Evolutionary conservation across 805 yeast species (phyloP), one percentile per base, ranked within the genome.

Genomic region (Myxozyma vanderwaltii): DNA sequence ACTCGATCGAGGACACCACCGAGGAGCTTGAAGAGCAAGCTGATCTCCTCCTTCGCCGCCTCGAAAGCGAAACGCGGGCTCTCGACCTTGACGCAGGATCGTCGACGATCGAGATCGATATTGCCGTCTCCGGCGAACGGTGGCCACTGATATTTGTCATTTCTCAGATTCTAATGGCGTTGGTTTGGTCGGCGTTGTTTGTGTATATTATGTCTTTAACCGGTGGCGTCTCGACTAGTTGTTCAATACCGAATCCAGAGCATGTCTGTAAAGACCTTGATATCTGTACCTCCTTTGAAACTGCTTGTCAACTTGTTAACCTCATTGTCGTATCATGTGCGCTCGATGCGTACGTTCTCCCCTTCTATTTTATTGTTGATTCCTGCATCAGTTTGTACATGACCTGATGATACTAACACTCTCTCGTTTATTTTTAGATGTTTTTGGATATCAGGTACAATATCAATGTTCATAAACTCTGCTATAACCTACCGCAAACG

Each of bases 211-310:
- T 60, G 63, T 13, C 50, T 15, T 10, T 56, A 12, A 47, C 63
- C 13, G 63, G 63, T 24, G 63, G 63, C 4, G 49, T 60, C 23
- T 60, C 63, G 43, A 56, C 63, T 2, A 15, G 51, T 26, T 60
- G 63, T 41, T 33, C 58, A 10, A 52, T 60, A 21, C 61, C 52
- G 29, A 31, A 56, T 39, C 49, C 54, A 12, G 54, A 39, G 19
- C n/a, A 26, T 6, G 26, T 50, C 13, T 55, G 63, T 47, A 23
- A 19, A 1, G 59, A 51, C 2, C 31, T 47, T 10, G 59, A 44
- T 13, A 24, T 46, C 10, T 60, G 60, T 41, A 8, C 45, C 2
- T 51, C 60, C 1, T 60, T 56, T 38, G 56, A 36, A 3, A 48
- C 48, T 12, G 55, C 56, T 8, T 60, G 63, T 39, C 51, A 40